These are phyloP conservation scores for Penicillium steckii DNA, from an alignment of 495 filamentous ascomycete genomes.

Conservation along the genomic window DNA sequence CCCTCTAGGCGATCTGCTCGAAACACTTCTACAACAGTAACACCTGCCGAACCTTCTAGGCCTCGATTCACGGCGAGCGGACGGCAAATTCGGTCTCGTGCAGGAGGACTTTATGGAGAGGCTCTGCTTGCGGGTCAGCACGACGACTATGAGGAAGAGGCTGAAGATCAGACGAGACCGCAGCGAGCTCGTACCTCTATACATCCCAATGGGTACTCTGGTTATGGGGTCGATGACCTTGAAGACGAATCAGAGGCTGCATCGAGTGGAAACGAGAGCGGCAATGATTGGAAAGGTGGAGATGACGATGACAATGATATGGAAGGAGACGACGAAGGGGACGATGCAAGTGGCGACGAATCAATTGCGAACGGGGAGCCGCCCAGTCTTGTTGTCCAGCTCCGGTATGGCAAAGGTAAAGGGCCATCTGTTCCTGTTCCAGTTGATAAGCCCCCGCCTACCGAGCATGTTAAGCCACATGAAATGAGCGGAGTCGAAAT, in stretches of 20 bases:
- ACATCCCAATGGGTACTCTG: conserved; percentile 45
- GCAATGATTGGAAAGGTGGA: conserved; percentile 65
- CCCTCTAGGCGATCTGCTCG: conserved; percentile 68
- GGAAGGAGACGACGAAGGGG: conserved; percentile 65
- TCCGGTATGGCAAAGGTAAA: conserved; percentile 49
- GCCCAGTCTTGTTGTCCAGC: conserved; percentile 64
- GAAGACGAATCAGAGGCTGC: conserved; percentile 62
- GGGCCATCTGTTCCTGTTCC: conserved; percentile 12
- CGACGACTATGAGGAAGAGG: conserved; percentile 27
- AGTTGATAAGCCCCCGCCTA: conserved; percentile 22
- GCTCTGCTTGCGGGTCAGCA: conserved; percentile 57
- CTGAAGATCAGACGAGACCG: conserved; percentile 30
- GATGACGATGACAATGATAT: conserved; percentile 69
- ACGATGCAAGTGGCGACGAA: conserved; percentile 57
- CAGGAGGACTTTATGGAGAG: conserved; percentile 80
- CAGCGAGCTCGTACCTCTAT: conserved; percentile 31
- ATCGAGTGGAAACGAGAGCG: conserved; percentile 57
- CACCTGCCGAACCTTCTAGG: conserved; percentile 65
- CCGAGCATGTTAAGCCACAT: conserved; percentile 15
- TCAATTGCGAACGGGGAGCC: conserved; percentile 54
- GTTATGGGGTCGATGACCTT: conserved; percentile 59
- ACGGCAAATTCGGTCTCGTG: conserved; percentile 73
- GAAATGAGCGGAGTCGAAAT: conserved; percentile 1
- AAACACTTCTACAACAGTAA: conserved; percentile 63
- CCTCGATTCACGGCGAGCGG: conserved; percentile 90